These are phyloP conservation scores for Scolecobasidium constrictum DNA, from an alignment of 2,329 filamentous ascomycete species.

Conservation along the genomic window DNA sequence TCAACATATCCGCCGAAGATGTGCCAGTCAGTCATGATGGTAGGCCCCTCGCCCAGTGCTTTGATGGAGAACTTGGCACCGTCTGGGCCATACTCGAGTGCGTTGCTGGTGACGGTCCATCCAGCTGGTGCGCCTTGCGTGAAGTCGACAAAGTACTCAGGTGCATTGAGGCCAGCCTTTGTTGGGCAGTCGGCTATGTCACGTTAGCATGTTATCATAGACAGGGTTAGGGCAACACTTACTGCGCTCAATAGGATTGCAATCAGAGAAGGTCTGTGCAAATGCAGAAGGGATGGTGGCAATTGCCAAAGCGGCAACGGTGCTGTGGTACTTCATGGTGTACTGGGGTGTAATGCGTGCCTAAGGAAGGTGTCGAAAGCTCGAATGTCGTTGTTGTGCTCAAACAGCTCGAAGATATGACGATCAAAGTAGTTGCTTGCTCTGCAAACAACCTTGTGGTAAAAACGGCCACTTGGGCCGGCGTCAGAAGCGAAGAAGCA, in stretches of 20 bases:
- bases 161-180: slow-evolving; percentile 29
- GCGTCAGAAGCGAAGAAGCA: too few species aligned
- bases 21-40: slow-evolving; percentile 68
- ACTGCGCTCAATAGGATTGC: slow-evolving; percentile 32
- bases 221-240: slow-evolving; percentile 10
- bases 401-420: neutral
- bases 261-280: slow-evolving; percentile 34
- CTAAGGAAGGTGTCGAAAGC: too few species aligned
- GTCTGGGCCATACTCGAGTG: slow-evolving; percentile 31
- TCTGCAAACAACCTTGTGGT: too few species aligned
- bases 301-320: slow-evolving; percentile 3
- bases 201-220: slow-evolving; percentile 13
- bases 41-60: slow-evolving; percentile 42
- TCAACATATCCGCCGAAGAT: slow-evolving; percentile 79
- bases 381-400: neutral
- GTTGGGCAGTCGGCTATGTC: slow-evolving; percentile 26
- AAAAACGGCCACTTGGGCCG: too few species aligned
- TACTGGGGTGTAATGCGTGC: too few species aligned
- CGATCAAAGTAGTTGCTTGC: neutral
- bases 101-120: slow-evolving; percentile 26
- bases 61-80: slow-evolving; percentile 41
- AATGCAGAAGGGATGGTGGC: slow-evolving; percentile 1
- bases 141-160: slow-evolving; percentile 29
- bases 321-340: slow-evolving; percentile 5
- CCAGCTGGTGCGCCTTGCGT: slow-evolving; percentile 23